Conservation (phyloP, 1,284 basidiomycete genomes). For the Ganoderma leucocontextum region DNA sequence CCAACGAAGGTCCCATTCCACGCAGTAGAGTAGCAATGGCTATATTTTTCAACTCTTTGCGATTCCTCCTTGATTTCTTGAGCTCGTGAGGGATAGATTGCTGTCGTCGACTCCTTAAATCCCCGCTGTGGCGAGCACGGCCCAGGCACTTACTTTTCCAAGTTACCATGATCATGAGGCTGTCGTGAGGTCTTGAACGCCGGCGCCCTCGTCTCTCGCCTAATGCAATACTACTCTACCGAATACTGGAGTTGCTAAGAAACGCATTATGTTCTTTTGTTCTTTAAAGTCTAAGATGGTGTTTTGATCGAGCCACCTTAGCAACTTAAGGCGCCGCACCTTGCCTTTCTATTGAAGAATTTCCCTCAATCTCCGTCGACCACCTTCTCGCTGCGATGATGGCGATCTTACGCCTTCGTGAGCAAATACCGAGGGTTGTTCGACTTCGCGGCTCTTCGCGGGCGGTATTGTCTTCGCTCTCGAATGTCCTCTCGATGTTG, state of each 20-base stretch:
- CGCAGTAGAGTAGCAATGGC: too few relatives aligned
- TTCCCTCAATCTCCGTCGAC: slow-evolving; percentile 1
- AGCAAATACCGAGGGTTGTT: neutral
- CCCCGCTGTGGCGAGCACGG: too few relatives aligned
- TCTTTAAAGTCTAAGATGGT: neutral
- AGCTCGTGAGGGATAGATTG: too few relatives aligned
- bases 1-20: neutral
- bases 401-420: neutral
- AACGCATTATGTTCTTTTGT: neutral
- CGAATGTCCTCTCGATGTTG: neutral
- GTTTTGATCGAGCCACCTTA: neutral
- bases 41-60: too few relatives aligned
- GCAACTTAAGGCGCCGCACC: neutral
- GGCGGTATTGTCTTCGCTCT: neutral
- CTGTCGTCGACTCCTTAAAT: too few relatives aligned
- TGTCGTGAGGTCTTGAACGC: neutral
- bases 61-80: too few relatives aligned
- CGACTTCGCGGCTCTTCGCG: neutral
- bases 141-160: too few relatives aligned
- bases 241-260: neutral
- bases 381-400: neutral
- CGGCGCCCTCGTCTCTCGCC: neutral
- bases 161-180: too few relatives aligned
- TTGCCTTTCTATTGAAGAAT: neutral
- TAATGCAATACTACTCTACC: neutral